Conservation (phyloP, 441 rosid species). For the Eugenia klotzschiana region DNA sequence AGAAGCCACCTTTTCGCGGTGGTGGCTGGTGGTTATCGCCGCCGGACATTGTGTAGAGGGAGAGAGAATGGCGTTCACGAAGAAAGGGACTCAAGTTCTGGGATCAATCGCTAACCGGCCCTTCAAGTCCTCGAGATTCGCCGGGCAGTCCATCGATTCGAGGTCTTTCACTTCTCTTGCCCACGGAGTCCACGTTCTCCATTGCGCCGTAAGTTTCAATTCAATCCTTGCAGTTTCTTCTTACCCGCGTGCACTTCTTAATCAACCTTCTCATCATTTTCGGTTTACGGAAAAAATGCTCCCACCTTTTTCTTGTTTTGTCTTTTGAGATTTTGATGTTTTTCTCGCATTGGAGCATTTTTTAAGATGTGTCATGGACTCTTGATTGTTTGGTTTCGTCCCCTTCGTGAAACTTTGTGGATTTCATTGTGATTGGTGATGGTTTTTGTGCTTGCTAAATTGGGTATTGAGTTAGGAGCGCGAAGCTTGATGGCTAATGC, state of each 20-base stretch:
- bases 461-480: background rate
- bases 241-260: background rate
- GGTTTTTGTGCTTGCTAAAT: background rate
- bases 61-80: background rate
- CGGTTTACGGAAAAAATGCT: background rate
- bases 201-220: slow-evolving; percentile 49
- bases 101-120: slow-evolving; percentile 35
- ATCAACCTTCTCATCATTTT: background rate
- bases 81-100: slow-evolving; percentile 8
- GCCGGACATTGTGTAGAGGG: background rate
- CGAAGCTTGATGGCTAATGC: background rate
- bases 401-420: background rate
- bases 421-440: background rate
- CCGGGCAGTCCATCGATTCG: slow-evolving; percentile 28
- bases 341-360: background rate
- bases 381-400: background rate
- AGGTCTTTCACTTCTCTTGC: slow-evolving; percentile 31
- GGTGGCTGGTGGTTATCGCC: background rate
- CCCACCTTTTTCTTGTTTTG: background rate
- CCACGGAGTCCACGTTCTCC: slow-evolving; percentile 85
- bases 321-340: background rate
- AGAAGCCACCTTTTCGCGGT: background rate
- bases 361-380: background rate
- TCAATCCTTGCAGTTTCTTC: background rate
- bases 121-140: slow-evolving; percentile 20